phyloP scores from a whole-genome alignment of 306 rosid genomes.

The Trifolium dubium region DNA sequence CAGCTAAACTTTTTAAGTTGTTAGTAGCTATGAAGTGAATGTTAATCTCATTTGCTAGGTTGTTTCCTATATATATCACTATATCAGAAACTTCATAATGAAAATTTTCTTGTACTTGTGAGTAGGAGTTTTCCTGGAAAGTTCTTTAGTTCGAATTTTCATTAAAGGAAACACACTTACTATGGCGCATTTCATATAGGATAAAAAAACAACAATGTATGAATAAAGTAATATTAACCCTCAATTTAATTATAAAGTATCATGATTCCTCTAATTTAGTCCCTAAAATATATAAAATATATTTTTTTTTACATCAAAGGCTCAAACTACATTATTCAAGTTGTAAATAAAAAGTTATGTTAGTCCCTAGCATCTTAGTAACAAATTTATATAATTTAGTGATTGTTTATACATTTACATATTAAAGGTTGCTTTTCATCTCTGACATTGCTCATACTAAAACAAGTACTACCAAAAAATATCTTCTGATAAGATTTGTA shows the following conservation, averaged over 20 bases:
- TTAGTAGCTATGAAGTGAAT: constrained; percentile 15
- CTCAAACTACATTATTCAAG: no score
- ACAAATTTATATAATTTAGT: no score
- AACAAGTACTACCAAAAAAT: no score
- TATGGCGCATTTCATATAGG: neutral
- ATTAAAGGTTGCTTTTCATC: no score
- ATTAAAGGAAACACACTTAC: neutral
- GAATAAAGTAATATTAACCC: neutral
- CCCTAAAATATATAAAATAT: no score
- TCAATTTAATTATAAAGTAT: neutral
- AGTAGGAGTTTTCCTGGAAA: constrained; percentile 17
- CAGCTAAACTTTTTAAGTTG: neutral
- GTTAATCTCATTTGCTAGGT: neutral
- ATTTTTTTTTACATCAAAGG: no score
- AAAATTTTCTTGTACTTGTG: neutral
- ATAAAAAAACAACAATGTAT: neutral
- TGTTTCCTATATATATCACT: constrained; percentile 5
- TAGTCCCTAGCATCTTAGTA: no score
- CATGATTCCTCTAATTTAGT: neutral
- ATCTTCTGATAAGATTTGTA: no score
- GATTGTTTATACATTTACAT: no score
- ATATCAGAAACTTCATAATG: no score
- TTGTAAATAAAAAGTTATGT: no score
- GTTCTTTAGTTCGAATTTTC: constrained; percentile 15
- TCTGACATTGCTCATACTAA: no score